These are phyloP conservation scores for Rhododendron ferrugineum DNA, from an alignment of 148 eudicot genomes.

Conservation along the genomic window DNA sequence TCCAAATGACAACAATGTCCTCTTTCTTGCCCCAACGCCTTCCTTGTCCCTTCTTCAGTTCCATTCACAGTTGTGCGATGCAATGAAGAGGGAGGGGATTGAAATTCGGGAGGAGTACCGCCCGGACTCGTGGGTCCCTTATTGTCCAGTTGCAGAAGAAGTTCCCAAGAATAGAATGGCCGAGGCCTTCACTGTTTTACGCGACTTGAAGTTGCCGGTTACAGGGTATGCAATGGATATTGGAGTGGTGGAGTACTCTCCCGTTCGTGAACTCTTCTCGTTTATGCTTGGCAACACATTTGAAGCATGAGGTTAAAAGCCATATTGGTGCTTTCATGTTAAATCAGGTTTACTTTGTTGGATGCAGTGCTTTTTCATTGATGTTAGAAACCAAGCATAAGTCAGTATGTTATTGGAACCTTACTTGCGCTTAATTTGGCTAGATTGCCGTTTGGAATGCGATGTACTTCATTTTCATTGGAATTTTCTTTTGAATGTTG, in stretches of 20 bases:
- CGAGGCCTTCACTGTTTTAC: slow-evolving; percentile 68
- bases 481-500: background rate
- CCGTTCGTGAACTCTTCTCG: slow-evolving; percentile 23
- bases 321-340: slow-evolving; percentile 3
- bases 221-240: slow-evolving; percentile 58
- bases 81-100: slow-evolving; percentile 66
- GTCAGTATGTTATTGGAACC: background rate
- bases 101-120: slow-evolving; percentile 59
- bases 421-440: background rate
- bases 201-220: slow-evolving; percentile 82
- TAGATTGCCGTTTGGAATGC: background rate
- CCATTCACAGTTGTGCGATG: slow-evolving; percentile 66
- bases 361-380: background rate
- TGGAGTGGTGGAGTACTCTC: slow-evolving; percentile 26
- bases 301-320: slow-evolving; percentile 33
- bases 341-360: slow-evolving; percentile 6
- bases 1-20: slow-evolving; percentile 48
- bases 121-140: slow-evolving; percentile 69
- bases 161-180: slow-evolving; percentile 63
- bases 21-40: slow-evolving; percentile 77
- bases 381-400: slow-evolving; percentile 14
- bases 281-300: slow-evolving; percentile 46
- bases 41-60: slow-evolving; percentile 61
- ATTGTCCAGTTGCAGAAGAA: slow-evolving; percentile 73
- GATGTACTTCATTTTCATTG: background rate